A percentile compares a stretch with the other conserved stretches of the same genome.
These are phyloP conservation scores for Colletotrichum horii DNA, from an alignment of 2,329 filamentous ascomycete species.

Conservation along the genomic window DNA sequence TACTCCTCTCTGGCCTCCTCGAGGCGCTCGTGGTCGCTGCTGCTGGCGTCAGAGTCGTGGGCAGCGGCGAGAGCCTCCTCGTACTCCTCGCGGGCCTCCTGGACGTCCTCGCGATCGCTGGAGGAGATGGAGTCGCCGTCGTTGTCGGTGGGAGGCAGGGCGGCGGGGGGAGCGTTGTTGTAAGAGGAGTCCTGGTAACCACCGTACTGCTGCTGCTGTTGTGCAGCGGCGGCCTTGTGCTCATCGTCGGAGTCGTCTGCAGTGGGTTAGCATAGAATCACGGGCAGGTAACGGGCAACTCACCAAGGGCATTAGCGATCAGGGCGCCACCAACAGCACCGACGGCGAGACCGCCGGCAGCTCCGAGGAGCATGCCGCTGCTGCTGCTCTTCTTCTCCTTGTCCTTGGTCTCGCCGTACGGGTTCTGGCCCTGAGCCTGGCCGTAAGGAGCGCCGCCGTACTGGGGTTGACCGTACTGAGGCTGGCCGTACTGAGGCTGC, in stretches of 20 bases:
- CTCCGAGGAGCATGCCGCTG: slow-evolving; percentile 62
- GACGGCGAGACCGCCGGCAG: slow-evolving; percentile 62
- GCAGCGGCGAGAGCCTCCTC: slow-evolving; percentile 47
- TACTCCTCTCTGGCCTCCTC: slow-evolving; percentile 58
- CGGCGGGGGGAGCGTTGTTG: slow-evolving; percentile 33
- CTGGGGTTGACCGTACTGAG: background rate
- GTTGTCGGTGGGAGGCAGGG: slow-evolving; percentile 41
- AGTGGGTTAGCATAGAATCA: background rate
- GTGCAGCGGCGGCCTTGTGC: slow-evolving; percentile 17
- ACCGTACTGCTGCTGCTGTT: slow-evolving; percentile 11
- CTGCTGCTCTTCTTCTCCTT: slow-evolving; percentile 49
- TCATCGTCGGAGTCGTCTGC: slow-evolving; percentile 23
- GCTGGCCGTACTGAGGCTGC: slow-evolving; percentile 7
- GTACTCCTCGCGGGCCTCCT: slow-evolving; percentile 46
- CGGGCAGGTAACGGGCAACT: slow-evolving; percentile 30
- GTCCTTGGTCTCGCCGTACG: slow-evolving; percentile 30
- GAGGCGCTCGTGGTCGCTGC: slow-evolving; percentile 56
- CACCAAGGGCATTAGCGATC: slow-evolving; percentile 61
- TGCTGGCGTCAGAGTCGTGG: slow-evolving; percentile 49
- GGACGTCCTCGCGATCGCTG: slow-evolving; percentile 47
- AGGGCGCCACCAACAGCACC: slow-evolving; percentile 64
- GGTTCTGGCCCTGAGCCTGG: slow-evolving; percentile 2
- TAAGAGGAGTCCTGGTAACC: slow-evolving; percentile 22
- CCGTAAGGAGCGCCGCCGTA: slow-evolving; percentile 16
- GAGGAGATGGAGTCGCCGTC: slow-evolving; percentile 47